Evolutionary conservation across 139 green algal genomes (phyloP), one percentile per base, ranked within the genome.

Genomic region (Auxenochlorella protothecoides): DNA sequence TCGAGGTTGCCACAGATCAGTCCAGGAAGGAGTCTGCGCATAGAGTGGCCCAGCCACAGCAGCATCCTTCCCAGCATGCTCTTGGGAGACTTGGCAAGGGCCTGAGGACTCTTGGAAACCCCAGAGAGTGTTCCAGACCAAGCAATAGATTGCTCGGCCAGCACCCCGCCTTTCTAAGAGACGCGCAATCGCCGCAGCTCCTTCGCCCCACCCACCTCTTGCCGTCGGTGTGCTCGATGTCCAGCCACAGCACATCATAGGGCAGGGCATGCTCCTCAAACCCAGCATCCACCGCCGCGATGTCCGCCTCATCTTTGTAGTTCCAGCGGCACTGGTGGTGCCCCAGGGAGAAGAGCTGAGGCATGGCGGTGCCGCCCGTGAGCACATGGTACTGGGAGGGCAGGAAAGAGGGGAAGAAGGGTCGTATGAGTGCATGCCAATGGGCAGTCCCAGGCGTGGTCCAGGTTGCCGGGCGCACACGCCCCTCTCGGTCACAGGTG

Each of bases 291-390:
- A 98, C 92, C 16, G 71, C 73, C 55, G 56, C 61, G 2, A 92
- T 86, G 76, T 97, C 92, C 52, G 78, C 80, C 77, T 95, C 81
- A 55, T 93, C 87, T 75, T 90, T 91, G 85, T 99, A 99, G 86
- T 99, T 99, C 95, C 95, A 99, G 11, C 95, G 85, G 83, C 92
- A 98, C 85, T 98, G 95, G 82, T 99, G 95, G 83, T 98, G 99
- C 5, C 86, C 94, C 15, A 99, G 78, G 2, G 89, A 72, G 68
- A 98, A 99, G 9, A 94, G 76, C 82, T 96, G 95, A 15, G 95
- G 95, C 89, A 99, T 81, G 7, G 88, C 86, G 9, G 92, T 94
- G 8, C 85, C 89, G 55, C 91, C 95, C 6, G 95, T 96, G 57
- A 98, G 55, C 5, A 9, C 54, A 0, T 87, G 81, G 76, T 96